Base-by-base conservation (phyloP, 202 grass and related monocot genomes). In the Schoenoplectus triqueter region DNA sequence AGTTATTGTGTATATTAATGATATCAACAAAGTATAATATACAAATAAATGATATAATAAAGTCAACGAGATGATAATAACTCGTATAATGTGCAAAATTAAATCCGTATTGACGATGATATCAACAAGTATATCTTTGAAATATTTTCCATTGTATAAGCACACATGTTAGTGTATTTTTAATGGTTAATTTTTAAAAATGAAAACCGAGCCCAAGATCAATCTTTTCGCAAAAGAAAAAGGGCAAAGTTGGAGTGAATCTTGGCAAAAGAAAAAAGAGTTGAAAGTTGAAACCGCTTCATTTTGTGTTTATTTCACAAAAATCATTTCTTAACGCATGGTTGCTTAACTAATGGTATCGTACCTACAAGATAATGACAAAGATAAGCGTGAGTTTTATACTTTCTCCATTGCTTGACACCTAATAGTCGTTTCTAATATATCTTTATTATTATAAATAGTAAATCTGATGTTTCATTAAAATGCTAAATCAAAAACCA, bases 311-410 rank as follows among this genome's bases (percentile, higher is more conserved):
- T 31, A 31, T 31, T 31, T 31, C 31, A 31, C 31, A 31, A 31
- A 31, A 31, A 31, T 31, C 31, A 31, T 77, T 77, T 73, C 46
- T 4, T 73, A 51, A 20, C 47, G 45, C 46, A 73, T 21, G 3
- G 9, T 20, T 10, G 17, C 7, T 50, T 3, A 50, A 4, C 11
- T 41, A n/a, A 41, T 57, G 7, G 14, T 51, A 74, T 4, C n/a
- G 49, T 22, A 52, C 15, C 71, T 5, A 1, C 1, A 62, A 61
- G 45, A 70, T 67, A 57, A 89, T 84, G 9, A 59, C 44, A 88
- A 81, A 78, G 19, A 87, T 86, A 82, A 83, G 15, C 59, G 62
- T 86, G 66, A 73, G 52, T 78, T 81, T 68, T 80, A 68, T 85
- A 74, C 45, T 71, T 86, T 82, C 5, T 84, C 31, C 78, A 66